These are phyloP conservation scores for Saccharomyces hybrid DNA, from an alignment of 1,139 yeast genomes.

Conservation along the genomic window DNA sequence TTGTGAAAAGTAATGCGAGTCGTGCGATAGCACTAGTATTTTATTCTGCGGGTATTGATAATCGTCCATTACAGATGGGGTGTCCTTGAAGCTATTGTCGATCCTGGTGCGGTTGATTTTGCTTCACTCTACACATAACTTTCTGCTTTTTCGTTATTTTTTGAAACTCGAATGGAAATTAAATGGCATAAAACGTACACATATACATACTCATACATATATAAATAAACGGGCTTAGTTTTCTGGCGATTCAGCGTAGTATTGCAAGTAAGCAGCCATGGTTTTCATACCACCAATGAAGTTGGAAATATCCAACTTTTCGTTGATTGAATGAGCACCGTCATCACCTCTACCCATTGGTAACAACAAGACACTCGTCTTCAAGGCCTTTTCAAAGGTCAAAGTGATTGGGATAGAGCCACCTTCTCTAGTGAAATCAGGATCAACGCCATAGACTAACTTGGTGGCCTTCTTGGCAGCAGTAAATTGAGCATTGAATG, in stretches of 20 bases:
- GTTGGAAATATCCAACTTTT: constrained; percentile 81
- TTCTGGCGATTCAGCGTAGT: constrained; percentile 45
- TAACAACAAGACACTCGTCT: constrained; percentile 75
- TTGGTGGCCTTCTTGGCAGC: constrained; percentile 94
- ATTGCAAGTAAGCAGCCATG: constrained; percentile 87
- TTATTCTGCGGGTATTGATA: not conserved
- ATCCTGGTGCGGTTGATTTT: not conserved
- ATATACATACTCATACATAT: constrained; percentile 1
- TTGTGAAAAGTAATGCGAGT: not conserved
- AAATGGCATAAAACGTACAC: not conserved
- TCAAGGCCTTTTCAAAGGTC: constrained; percentile 79
- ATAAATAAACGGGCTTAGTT: constrained; percentile 11
- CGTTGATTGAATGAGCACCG: constrained; percentile 97
- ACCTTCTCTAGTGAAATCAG: constrained; percentile 97
- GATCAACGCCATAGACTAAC: constrained; percentile 88
- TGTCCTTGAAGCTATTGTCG: not conserved
- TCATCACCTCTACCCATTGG: constrained; percentile 99
- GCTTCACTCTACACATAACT: not conserved
- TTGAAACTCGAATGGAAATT: not conserved
- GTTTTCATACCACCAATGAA: constrained; percentile 92
- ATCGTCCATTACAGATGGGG: not conserved
- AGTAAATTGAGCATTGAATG: constrained; percentile 82
- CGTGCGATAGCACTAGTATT: not conserved
- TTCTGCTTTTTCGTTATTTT: not conserved
- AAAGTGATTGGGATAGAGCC: constrained; percentile 96